Percentiles rank a stretch among this genome's conserved stretches.
phyloP scores from a whole-genome alignment of 176 grass and related monocot genomes.

The Carex cristatella region DNA sequence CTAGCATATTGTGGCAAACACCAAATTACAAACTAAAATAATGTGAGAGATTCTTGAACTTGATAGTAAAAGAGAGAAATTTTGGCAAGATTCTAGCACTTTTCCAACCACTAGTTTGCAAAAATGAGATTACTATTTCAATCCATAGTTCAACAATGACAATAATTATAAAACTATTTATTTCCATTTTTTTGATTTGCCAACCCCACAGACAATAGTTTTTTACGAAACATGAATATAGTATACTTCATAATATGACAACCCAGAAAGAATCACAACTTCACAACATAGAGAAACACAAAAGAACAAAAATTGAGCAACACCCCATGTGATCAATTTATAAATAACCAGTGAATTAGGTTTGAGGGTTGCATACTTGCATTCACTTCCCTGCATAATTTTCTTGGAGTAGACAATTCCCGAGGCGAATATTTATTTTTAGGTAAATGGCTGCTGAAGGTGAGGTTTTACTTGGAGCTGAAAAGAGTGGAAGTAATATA shows the following conservation, averaged over 20 bases:
- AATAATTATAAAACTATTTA: neutral
- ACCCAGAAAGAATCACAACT: neutral
- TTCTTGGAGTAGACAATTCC: constrained; percentile 23
- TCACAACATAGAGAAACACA: neutral
- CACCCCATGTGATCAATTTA: constrained; percentile 48
- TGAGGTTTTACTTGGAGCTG: neutral
- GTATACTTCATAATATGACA: neutral
- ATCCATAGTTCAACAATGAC: neutral
- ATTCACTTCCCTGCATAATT: neutral
- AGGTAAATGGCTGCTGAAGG: neutral
- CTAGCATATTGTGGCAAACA: neutral
- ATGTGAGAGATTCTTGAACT: neutral
- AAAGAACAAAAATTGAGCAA: constrained; percentile 19
- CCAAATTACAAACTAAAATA: neutral
- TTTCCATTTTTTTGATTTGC: neutral
- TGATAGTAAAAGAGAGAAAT: neutral
- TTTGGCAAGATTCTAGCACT: neutral
- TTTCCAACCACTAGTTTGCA: neutral
- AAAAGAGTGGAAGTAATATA: neutral
- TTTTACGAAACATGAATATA: neutral
- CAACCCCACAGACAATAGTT: neutral
- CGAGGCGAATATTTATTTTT: neutral
- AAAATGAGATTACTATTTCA: neutral
- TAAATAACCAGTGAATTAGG: constrained; percentile 31
- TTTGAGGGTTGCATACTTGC: neutral